phyloP scores from a whole-genome alignment of 257 asterid species.

The Datura wrightii region DNA sequence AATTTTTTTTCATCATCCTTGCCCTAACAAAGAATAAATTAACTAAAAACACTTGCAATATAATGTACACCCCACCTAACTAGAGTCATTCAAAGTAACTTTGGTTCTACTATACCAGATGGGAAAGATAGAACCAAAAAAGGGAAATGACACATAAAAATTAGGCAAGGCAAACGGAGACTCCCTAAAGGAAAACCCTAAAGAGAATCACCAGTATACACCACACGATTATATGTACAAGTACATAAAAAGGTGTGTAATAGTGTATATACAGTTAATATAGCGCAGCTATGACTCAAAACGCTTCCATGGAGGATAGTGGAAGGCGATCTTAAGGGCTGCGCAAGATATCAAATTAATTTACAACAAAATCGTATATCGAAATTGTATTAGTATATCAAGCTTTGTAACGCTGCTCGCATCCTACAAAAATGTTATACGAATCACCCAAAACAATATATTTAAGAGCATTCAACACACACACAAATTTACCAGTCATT shows the following conservation, averaged over 20 bases:
- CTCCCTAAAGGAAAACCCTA: constrained; percentile 19
- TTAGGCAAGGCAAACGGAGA: neutral
- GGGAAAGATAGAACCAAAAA: constrained; percentile 2
- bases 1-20: neutral
- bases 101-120: neutral
- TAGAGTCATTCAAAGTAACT: neutral
- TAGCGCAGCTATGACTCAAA: constrained; percentile 80
- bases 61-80: neutral
- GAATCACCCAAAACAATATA: too few species aligned
- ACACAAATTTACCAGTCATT: constrained; percentile 3
- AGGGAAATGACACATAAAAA: neutral
- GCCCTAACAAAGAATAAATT: neutral
- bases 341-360: constrained; percentile 42
- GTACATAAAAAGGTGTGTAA: neutral
- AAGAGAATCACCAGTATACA: neutral
- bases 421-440: too few species aligned
- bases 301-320: constrained; percentile 69
- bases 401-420: too few species aligned
- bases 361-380: neutral
- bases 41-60: neutral
- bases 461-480: too few species aligned
- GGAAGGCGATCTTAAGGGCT: constrained; percentile 99
- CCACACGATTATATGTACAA: neutral
- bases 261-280: neutral
- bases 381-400: too few species aligned